Conservation (phyloP, 176 grass and related monocot species). For the Bonia amplexicaulis region DNA sequence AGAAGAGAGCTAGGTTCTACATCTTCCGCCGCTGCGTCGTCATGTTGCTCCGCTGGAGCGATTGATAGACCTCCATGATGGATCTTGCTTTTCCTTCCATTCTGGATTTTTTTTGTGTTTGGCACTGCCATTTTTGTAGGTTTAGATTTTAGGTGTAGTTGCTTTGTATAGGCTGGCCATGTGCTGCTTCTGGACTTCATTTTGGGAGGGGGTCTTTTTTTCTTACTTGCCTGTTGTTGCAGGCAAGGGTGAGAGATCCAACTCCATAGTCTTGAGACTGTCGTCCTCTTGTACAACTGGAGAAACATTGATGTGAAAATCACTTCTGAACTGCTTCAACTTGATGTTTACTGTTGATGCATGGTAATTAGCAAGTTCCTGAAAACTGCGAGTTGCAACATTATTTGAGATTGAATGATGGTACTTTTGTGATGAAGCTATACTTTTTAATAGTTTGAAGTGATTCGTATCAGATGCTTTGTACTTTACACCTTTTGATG, state of each 20-base stretch:
- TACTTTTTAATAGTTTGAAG: neutral
- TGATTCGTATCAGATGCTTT: conserved; percentile 34
- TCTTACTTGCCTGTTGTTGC: conserved; percentile 15
- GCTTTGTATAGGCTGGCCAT: conserved; percentile 34
- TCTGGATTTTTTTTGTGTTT: conserved; percentile 6
- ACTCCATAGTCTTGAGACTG: conserved; percentile 9
- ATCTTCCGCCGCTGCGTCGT: conserved; percentile 50
- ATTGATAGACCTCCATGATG: conserved; percentile 20
- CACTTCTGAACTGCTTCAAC: neutral
- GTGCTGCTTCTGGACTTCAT: conserved; percentile 6
- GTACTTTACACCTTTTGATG: neutral
- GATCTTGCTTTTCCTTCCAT: conserved; percentile 8
- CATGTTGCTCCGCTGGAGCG: conserved; percentile 58
- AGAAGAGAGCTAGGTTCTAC: conserved; percentile 57
- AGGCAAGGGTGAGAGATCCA: conserved; percentile 25
- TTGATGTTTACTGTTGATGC: conserved; percentile 8
- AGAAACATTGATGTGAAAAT: conserved; percentile 6
- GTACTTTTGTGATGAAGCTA: neutral
- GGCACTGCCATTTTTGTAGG: conserved; percentile 31
- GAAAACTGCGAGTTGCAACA: neutral
- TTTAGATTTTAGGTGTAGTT: conserved; percentile 36
- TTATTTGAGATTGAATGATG: neutral
- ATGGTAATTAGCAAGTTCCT: neutral
- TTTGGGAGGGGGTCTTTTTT: conserved; percentile 9
- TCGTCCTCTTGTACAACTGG: conserved; percentile 30